A percentile compares a stretch with the other conserved stretches of the same genome.
Conservation (phyloP, 192 early-diverging fungal species). For the Coemansia sp. region DNA sequence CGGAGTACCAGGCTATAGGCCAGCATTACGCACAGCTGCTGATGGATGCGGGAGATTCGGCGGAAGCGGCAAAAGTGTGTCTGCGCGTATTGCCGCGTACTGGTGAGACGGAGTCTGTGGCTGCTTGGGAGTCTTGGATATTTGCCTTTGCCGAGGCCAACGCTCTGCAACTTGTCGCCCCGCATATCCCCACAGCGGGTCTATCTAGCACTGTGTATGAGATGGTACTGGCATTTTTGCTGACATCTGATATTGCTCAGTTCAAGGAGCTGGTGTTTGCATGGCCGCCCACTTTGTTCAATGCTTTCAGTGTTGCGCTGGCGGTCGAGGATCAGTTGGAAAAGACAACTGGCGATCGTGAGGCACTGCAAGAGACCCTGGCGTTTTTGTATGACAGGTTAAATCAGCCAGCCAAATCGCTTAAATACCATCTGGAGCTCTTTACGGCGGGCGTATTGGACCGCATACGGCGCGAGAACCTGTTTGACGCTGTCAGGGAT, state of each 20-base stretch:
- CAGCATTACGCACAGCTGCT: constrained; percentile 78
- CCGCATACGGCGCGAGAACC: constrained; percentile 72
- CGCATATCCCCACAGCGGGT: constrained; percentile 73
- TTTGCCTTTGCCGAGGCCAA: constrained; percentile 82
- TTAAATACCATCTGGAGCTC: constrained; percentile 81
- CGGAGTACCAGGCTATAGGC: constrained; percentile 75
- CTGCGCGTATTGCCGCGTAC: constrained; percentile 70
- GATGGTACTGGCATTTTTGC: constrained; percentile 70
- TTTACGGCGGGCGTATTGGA: constrained; percentile 73
- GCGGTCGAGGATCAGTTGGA: constrained; percentile 71
- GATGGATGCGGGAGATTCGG: constrained; percentile 68
- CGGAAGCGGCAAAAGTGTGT: constrained; percentile 74
- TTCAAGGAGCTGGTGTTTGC: constrained; percentile 66
- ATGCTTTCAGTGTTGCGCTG: constrained; percentile 71
- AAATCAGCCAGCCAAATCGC: constrained; percentile 74
- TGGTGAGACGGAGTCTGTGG: constrained; percentile 11
- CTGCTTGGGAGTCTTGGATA: constrained; percentile 89
- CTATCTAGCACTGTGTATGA: constrained; percentile 85
- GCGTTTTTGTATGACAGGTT: constrained; percentile 76
- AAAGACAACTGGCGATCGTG: constrained; percentile 22
- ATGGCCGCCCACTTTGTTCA: constrained; percentile 85
- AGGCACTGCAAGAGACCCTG: constrained; percentile 69
- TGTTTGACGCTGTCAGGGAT: constrained; percentile 79
- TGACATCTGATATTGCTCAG: constrained; percentile 39
- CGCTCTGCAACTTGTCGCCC: constrained; percentile 73